Evolutionary conservation across 768 basidiomycete species (phyloP), one percentile per base, ranked within the genome.

Genomic region (Saitozyma sp.): DNA sequence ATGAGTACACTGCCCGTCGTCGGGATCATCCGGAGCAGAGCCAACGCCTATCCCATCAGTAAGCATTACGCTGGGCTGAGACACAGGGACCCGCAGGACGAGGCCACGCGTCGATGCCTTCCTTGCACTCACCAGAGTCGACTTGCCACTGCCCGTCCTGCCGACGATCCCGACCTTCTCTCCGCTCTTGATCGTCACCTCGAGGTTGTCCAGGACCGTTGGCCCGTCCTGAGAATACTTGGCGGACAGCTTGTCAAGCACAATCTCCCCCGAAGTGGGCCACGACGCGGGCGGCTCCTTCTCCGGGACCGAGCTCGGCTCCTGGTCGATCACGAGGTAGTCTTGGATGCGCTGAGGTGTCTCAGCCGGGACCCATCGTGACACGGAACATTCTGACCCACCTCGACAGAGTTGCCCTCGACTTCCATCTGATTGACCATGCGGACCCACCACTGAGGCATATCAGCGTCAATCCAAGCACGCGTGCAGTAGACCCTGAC

Each of bases 101-200:
- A 48, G 46, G 46, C 6, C 17, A 14, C 17, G 2, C 46, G 2
- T 6, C 17, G 14, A 48, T 2, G 46, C 46, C 6, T 19, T 14
- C 14, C 9, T 29, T 29, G 29, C 29, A 54, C 37, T 46, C 51
- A 61, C 50, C 45, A 61, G 56, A 16, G 59, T 63, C 14, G 56
- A 74, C 50, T 86, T 86, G 14, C 86, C 86, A 68, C 83, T 84
- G 14, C 86, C 86, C 2, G 86, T 87, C 17, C 86, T 77, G 4
- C 86, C 86, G 41, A 87, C 85, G 53, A 87, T 85, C 77, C 86
- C 86, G 42, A 87, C 81, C 63, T 85, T 83, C 67, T 86, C 85
- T 2, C 86, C 86, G 13, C 84, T 83, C 52, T 82, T 81, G 65
- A 87, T 83, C 56, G 82, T 84, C 13, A 89, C 77, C 14, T 83